A percentile compares a stretch with the other conserved stretches of the same genome.
Conservation (phyloP, 768 basidiomycete genomes). For the Suillus ampliporus region DNA sequence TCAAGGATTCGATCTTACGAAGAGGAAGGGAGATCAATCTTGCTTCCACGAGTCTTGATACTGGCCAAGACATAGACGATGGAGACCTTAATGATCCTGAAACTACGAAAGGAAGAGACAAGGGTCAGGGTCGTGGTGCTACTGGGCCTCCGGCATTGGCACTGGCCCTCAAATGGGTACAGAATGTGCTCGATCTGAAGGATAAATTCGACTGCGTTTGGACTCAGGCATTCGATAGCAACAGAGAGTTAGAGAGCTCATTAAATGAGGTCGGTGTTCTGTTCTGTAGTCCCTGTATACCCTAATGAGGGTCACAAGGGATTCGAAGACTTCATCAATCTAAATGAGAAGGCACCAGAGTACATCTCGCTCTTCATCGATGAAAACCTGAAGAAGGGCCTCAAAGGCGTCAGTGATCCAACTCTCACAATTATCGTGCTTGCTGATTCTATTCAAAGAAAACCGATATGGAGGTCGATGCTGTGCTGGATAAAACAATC, state of each 20-base stretch:
- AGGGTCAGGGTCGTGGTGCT: slow-evolving; percentile 56
- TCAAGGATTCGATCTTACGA: slow-evolving; percentile 73
- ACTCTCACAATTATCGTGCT: slow-evolving; percentile 11
- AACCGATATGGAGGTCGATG: slow-evolving; percentile 91
- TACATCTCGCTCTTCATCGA: slow-evolving; percentile 97
- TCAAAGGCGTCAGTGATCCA: slow-evolving; percentile 78
- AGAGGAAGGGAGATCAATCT: slow-evolving; percentile 86
- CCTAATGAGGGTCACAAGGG: slow-evolving; percentile 57
- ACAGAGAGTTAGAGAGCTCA: slow-evolving; percentile 79
- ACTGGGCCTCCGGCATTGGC: slow-evolving; percentile 50
- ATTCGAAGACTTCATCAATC: slow-evolving; percentile 90
- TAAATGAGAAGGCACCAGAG: slow-evolving; percentile 86
- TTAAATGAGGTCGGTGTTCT: slow-evolving; percentile 74
- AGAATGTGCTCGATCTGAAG: slow-evolving; percentile 88
- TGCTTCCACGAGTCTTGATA: slow-evolving; percentile 49
- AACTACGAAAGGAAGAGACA: slow-evolving; percentile 47
- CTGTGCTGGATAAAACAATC: slow-evolving; percentile 92
- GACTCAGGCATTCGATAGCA: slow-evolving; percentile 68
- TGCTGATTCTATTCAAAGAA: slow-evolving; percentile 58
- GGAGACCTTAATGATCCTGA: slow-evolving; percentile 42
- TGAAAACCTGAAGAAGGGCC: slow-evolving; percentile 91
- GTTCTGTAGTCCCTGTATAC: background rate
- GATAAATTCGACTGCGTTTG: slow-evolving; percentile 87
- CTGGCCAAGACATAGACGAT: slow-evolving; percentile 41
- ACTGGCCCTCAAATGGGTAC: slow-evolving; percentile 89